Evolutionary conservation across 139 green algal species (phyloP), one percentile per base, ranked within the genome.

Genomic region (Trebouxia sp.): DNA sequence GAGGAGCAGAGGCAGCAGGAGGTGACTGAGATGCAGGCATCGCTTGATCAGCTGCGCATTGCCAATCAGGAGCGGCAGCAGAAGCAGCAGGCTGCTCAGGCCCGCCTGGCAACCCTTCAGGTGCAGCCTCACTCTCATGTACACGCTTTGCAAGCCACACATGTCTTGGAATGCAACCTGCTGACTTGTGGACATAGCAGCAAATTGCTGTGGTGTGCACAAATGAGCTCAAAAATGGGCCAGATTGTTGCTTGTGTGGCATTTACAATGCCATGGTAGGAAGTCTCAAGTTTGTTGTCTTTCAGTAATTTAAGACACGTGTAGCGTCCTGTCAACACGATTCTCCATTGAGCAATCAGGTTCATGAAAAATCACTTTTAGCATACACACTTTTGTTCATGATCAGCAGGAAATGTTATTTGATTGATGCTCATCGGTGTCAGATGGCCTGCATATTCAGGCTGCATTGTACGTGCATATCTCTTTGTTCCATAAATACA

Each of bases 21-120:
- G 69, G 69, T 77, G n/a, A 15, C 28, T 24, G 39, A 77, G 69
- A 55, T 77, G 69, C 69, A 22, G n/a, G 69, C 69, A 38, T 56
- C 69, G 9, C 41, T 77, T 10, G 69, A 51, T 6, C 26, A 55
- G 69, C 38, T 77, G 69, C 69, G 22, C 24, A 26, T 41, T 22
- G n/a, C 43, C 12, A 77, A 77, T 56, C 26, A 53, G 26, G 69
- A 51, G 26, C 38, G 42, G 6, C 69, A 55, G 39, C 41, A 77
- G 69, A 37, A 51, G 12, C 69, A 77, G 38, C 69, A 55, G 8
- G 42, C 12, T 37, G 69, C 43, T 24, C 39, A 77, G 28, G n/a
- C 43, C 26, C 53, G 9, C n/a, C 11, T 53, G 14, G n/a, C 41
- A 0, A 7, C 41, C 20, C 38, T 77, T 5, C 38, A 77, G 42